Conservation (phyloP, 2,329 filamentous ascomycete species). For the Colletotrichum higginsianum region DNA sequence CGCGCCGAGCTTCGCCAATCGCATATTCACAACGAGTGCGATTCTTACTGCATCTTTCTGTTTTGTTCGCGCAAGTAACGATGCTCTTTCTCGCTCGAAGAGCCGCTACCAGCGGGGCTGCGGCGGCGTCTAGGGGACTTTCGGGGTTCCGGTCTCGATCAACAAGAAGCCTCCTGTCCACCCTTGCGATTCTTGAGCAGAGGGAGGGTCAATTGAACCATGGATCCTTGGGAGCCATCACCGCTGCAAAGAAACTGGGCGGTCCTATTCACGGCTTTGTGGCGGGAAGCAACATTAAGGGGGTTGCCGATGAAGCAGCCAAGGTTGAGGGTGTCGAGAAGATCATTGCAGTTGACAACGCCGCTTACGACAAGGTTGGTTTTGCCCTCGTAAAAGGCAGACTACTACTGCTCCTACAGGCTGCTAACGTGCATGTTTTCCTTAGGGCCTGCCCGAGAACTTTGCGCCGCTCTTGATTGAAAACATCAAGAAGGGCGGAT, state of each 20-base stretch:
- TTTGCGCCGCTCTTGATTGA: constrained; percentile 93
- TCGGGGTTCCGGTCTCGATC: constrained; percentile 46
- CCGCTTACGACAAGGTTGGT: constrained; percentile 89
- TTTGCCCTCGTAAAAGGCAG: background rate
- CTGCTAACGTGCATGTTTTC: background rate
- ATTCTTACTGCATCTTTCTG: background rate
- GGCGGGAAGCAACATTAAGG: constrained; percentile 83
- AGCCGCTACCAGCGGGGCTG: constrained; percentile 41
- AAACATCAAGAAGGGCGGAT: constrained; percentile 96
- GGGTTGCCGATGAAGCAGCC: constrained; percentile 84
- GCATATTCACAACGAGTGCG: background rate
- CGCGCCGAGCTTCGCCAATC: background rate
- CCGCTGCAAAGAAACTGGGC: constrained; percentile 88
- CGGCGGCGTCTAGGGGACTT: constrained; percentile 45
- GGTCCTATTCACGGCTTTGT: constrained; percentile 89
- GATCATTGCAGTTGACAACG: constrained; percentile 89
- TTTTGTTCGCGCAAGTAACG: constrained; percentile 28
- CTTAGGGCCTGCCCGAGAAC: constrained; percentile 89
- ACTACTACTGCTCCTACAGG: background rate
- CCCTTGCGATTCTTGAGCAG: constrained; percentile 93
- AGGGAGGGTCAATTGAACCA: constrained; percentile 88
- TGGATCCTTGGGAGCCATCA: constrained; percentile 86
- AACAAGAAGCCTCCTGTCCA: constrained; percentile 76
- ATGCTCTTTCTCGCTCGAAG: constrained; percentile 51
- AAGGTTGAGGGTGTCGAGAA: constrained; percentile 94